Base-by-base conservation (phyloP, 1,284 basidiomycete genomes). In the Psilocybe mexicana region DNA sequence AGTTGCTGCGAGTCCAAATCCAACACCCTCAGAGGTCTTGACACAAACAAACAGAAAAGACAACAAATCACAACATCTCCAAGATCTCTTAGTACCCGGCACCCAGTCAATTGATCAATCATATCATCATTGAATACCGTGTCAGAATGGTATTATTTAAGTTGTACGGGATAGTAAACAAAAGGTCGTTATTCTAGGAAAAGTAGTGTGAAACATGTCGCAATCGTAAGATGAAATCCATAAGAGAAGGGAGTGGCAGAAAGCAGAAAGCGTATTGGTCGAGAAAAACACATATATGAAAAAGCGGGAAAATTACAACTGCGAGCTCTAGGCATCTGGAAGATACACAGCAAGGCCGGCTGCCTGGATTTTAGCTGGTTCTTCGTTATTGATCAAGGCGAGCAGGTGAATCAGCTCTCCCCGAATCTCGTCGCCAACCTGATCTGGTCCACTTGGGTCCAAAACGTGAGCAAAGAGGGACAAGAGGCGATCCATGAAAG, bases 381-480 rank as follows among this genome's bases (percentile, higher is more conserved):
- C 81, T 72, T 91, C 83, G 36, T 76, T 76, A 69, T 90, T 92
- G 71, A 99, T 79, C 61, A 86, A 84, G 44, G 80, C 79, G 60
- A 98, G 78, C 50, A 98, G 82, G 43, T 85, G 80, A 59, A 94
- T 84, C 64, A 98, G 75, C 72, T 93, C 85, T 26, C 77, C 82
- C 47, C 89, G 82, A 56, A 87, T 85, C 68, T 94, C 92, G 43
- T 91, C 87, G 7, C 86, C 86, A 58, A 94, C 76, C 75, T 94
- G 89, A 64, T 94, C 92, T 6, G 80, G 76, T 33, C 74, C 78
- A 49, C 69, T 84, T 18, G 92, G 88, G 73, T 92, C 88, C 28
- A 99, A 83, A 45, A 96, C 94, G 70, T 89, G 84, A 12, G 84
- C 86, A 66, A 98, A 97, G 44, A 96, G 88, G 25, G 79, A 78